Evolutionary conservation across 2,329 filamentous ascomycete species (phyloP), one percentile per base, ranked within the genome.

Genomic region (Dryadomyces quercivorus): DNA sequence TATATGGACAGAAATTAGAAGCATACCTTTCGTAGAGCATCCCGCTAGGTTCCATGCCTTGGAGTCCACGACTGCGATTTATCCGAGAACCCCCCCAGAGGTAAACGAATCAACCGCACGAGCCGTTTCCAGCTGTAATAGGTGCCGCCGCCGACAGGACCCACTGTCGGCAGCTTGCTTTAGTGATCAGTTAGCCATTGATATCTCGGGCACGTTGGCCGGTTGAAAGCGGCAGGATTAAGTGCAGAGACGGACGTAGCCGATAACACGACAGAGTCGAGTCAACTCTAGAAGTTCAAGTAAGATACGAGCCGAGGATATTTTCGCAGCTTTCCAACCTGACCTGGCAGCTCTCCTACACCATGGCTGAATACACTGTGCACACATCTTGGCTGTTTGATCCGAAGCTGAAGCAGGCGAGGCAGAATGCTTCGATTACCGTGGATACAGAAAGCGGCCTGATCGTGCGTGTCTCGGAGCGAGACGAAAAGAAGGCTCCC

Each of bases 361-460:
- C 26, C 12, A 42, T 42, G 38, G 16, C 38, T 42, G 12, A 42
- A 42, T 44, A 44, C 26, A 40, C 54, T 6, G 54, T 77, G 21
- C 75, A 77, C 61, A 75, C 75, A 2, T 71, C 71, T 4, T 63
- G 66, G 20, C 65, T 76, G 4, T 77, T 77, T 60, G 71, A 76
- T 55, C 68, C 75, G 0, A 70, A 67, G 53, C 59, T 64, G 18
- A 76, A 74, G 58, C 51, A 58, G 12, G 73, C 72, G 51, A 52
- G 68, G 20, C 58, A 65, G 16, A 65, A 75, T 59, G 61, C 70
- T 9, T 75, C 75, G 0, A 65, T 77, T 31, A 65, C 65, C 5
- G 65, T 77, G 43, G 64, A 73, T 53, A 59, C 62, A 2, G 56
- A 57, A 2, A 69, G 64, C 1, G 74, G 75, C 20, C 62, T 70